Conservation (phyloP, 2,329 filamentous ascomycete species). For the Aspergillus versicolor region DNA sequence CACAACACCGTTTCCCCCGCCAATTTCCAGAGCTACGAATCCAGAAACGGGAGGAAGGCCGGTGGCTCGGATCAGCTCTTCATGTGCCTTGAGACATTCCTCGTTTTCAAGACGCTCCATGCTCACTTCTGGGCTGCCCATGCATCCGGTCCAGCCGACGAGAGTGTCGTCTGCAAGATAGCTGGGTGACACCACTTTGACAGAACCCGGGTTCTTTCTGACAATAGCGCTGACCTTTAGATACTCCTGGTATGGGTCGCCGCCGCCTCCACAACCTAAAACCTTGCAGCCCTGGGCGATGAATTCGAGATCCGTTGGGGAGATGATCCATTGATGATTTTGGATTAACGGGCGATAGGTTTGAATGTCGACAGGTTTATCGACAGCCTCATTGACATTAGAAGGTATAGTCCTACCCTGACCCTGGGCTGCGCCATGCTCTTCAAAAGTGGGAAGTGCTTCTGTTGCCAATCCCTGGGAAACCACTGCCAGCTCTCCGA, state of each 20-base stretch:
- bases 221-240: slow-evolving; percentile 4
- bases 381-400: neutral
- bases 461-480: neutral
- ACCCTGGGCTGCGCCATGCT: neutral
- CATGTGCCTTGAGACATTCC: slow-evolving; percentile 46
- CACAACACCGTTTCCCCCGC: slow-evolving; percentile 60
- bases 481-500: slow-evolving; percentile 22
- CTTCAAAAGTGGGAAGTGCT: slow-evolving; percentile 22
- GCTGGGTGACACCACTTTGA: neutral
- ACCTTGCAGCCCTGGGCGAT: slow-evolving; percentile 40
- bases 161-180: slow-evolving; percentile 51
- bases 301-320: slow-evolving; percentile 37
- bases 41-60: neutral
- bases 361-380: slow-evolving; percentile 19
- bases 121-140: slow-evolving; percentile 60
- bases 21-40: slow-evolving; percentile 61
- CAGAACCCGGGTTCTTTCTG: neutral
- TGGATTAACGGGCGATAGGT: slow-evolving; percentile 21
- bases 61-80: slow-evolving; percentile 48
- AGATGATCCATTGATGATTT: slow-evolving; percentile 37
- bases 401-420: no score
- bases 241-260: slow-evolving; percentile 17
- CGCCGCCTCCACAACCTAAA: slow-evolving; percentile 42
- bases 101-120: slow-evolving; percentile 61
- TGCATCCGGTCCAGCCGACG: slow-evolving; percentile 55